Evolutionary conservation across 495 filamentous ascomycete species (phyloP), one percentile per base, ranked within the genome.

Genomic region (Lentithecium fluviatile): DNA sequence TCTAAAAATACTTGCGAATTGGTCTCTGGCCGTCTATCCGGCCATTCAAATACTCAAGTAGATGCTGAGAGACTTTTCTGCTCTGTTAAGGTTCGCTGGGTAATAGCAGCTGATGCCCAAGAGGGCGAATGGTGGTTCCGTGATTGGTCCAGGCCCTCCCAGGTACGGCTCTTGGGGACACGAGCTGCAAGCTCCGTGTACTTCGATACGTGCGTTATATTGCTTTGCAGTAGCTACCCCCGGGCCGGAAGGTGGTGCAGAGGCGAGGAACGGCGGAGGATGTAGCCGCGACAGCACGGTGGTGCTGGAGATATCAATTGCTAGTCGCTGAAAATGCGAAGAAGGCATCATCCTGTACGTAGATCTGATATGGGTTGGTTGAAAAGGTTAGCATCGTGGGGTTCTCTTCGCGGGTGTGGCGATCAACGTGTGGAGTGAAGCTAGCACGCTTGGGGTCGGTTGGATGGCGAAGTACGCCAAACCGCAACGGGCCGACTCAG

Each of bases 71-170:
- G n/a, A 29, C 19, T 21, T 12, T 42, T 20, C 12, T 40, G 2
- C 12, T 21, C 26, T 11, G 19, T 36, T 24, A 20, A 36, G 34
- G 47, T n/a, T 52, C 15, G 50, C 37, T 25, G 40, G 51, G 25
- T 36, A 53, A 57, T 63, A 63, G 57, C 46, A 46, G 52, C 19
- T 63, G 60, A 63, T 46, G 15, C 45, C 60, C 46, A 57, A 52
- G 53, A 13, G 25, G 1, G 11, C 2, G 0, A 50, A 42, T 56
- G 17, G 8, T 2, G 21, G 15, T 15, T 0, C n/a, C 0, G 1
- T 52, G 60, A 63, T 63, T 63, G 60, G 60, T 42, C 32, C 23
- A 34, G 20, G 50, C 32, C 29, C 6, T 19, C 6, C 17, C 20
- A 11, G 42, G 34, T 7, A 38, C 17, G 34, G 13, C 19, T 21